Percentiles rank a stretch among this genome's conserved stretches.
These are phyloP conservation scores for Cyclanthera cordifolia DNA, from an alignment of 306 rosid genomes.

Conservation along the genomic window DNA sequence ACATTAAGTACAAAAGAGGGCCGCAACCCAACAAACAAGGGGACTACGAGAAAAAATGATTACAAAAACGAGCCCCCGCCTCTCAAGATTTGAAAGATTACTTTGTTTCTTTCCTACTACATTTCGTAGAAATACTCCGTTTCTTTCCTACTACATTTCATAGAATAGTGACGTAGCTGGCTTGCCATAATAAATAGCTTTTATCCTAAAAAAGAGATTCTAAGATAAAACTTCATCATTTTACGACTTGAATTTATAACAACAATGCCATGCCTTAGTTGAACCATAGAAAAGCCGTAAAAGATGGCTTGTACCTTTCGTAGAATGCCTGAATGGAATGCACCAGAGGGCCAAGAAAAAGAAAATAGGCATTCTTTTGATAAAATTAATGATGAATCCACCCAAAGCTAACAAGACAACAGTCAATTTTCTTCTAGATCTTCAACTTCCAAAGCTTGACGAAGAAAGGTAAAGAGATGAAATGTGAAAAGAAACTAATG, in stretches of 20 bases:
- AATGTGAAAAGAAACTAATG: not conserved
- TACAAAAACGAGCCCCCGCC: not conserved
- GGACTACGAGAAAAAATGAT: too few relatives aligned
- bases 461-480: not conserved
- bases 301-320: not conserved
- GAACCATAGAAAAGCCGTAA: not conserved
- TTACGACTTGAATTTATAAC: not conserved
- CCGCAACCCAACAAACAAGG: not conserved
- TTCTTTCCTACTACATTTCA: not conserved
- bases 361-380: too few relatives aligned
- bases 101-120: not conserved
- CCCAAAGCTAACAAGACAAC: not conserved
- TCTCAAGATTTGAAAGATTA: not conserved
- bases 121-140: not conserved
- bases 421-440: not conserved
- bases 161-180: not conserved
- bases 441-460: not conserved
- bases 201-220: not conserved
- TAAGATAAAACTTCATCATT: not conserved
- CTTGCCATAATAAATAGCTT: not conserved
- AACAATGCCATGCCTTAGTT: not conserved
- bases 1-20: not conserved
- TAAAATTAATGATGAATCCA: too few relatives aligned
- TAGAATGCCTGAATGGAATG: too few relatives aligned
- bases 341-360: too few relatives aligned